phyloP scores from a whole-genome alignment of 768 basidiomycete species.

The Trametopsis cervina region DNA sequence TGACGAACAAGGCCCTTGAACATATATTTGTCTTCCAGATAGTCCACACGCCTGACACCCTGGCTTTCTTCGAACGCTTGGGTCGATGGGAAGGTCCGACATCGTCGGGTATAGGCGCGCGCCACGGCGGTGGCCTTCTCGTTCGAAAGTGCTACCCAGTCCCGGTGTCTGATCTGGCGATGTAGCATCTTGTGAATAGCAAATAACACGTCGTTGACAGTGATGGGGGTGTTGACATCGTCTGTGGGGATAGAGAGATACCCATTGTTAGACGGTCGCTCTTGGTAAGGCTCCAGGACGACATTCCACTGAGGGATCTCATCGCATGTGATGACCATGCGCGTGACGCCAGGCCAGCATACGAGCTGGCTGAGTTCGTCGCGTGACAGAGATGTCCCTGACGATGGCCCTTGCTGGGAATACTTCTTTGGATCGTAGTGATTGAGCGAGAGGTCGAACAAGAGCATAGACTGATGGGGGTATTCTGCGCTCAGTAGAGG shows the following conservation, averaged over 20 bases:
- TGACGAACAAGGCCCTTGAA: constrained; percentile 30
- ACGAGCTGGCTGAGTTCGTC: constrained; percentile 47
- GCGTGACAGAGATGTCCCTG: constrained; percentile 26
- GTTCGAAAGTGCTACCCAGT: constrained; percentile 24
- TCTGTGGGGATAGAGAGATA: constrained; percentile 15
- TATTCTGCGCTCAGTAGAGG: constrained; percentile 49
- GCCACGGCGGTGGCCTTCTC: constrained; percentile 25
- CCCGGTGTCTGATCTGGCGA: constrained; percentile 24
- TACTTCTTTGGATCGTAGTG: constrained; percentile 38
- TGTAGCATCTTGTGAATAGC: constrained; percentile 42
- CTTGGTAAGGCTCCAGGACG: constrained; percentile 31
- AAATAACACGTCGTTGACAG: constrained; percentile 50
- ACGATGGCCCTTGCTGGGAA: constrained; percentile 32
- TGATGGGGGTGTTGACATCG: constrained; percentile 35
- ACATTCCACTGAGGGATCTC: constrained; percentile 56
- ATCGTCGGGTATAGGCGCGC: constrained; percentile 30
- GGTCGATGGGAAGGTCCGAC: constrained; percentile 21
- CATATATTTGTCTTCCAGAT: constrained; percentile 24
- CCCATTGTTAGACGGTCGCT: constrained; percentile 13
- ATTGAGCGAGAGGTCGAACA: constrained; percentile 50
- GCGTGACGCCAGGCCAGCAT: constrained; percentile 46
- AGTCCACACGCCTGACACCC: constrained; percentile 34
- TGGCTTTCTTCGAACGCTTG: constrained; percentile 27
- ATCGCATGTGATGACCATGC: constrained; percentile 53
- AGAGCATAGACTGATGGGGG: constrained; percentile 34